Evolutionary conservation across 1,284 basidiomycete species (phyloP), one percentile per base, ranked within the genome.

Genomic region (Grifola frondosa): DNA sequence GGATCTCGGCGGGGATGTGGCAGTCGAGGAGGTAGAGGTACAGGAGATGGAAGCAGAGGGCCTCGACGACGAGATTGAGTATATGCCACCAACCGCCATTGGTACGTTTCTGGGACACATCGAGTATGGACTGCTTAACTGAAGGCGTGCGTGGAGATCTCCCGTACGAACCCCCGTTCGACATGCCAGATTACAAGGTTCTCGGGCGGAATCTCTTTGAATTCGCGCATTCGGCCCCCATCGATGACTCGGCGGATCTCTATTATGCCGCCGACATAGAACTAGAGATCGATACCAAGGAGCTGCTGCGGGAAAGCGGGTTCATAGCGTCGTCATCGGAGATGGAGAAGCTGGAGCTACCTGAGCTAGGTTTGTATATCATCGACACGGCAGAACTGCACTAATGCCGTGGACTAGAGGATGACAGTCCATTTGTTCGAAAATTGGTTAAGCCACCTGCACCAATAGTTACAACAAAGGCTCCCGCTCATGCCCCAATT

Each of bases 21-120:
- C 69, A 26, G 55, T 59, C 4, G 55, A 64, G 24, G 50, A 59
- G 6, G 59, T 59, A 17, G 68, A 66, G 35, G 66, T 73, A 40
- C 53, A 57, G 1, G 58, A 64, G 2, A 68, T 72, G 46, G 67
- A 56, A 20, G 64, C 63, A 32, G 49, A 58, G 15, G 69, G 78
- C 33, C 79, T 80, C 47, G 69, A 71, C 40, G 83, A 82, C 51
- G 87, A 89, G 59, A 71, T 89, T 28, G 88, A 91, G 60, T 89
- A 88, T 57, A 82, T 84, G 77, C 74, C 87, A 22, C 87, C 87
- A 6, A 84, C 81, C 50, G 77, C 75, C 7, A 65, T 77, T 15
- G 75, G 86, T 87, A 52, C 50, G 78, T 64, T n/a, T n/a, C n/a
- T n/a, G n/a, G n/a, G n/a, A n/a, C n/a, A n/a, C n/a, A n/a, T n/a